phyloP scores from a whole-genome alignment of 2,329 filamentous ascomycete genomes.

The Pseudodiploospora longispora region DNA sequence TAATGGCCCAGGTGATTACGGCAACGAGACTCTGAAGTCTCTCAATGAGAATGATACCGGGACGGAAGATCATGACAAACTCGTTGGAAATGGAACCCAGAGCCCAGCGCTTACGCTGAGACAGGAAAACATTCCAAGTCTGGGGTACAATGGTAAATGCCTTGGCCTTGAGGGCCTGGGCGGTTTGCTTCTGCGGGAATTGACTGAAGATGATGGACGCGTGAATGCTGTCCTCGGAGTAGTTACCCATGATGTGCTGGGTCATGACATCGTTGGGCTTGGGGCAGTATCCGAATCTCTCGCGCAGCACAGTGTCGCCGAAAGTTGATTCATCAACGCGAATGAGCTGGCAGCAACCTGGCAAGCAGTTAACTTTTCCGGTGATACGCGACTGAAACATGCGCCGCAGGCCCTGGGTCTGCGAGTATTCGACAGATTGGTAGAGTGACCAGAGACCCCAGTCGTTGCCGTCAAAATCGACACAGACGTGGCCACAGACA shows the following conservation, averaged over 20 bases:
- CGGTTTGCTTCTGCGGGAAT: conserved; percentile 34
- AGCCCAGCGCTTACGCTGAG: conserved; percentile 41
- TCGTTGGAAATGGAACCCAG: conserved; percentile 41
- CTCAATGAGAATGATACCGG: conserved; percentile 34
- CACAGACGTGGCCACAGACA: conserved; percentile 40
- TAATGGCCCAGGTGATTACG: conserved; percentile 38
- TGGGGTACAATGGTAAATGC: conserved; percentile 40
- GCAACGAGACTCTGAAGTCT: conserved; percentile 36
- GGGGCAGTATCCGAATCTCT: conserved; percentile 40
- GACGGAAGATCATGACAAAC: conserved; percentile 38
- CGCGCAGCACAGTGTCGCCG: conserved; percentile 35
- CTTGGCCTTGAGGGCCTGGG: conserved; percentile 37
- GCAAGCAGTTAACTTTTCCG: conserved; percentile 40
- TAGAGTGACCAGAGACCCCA: conserved; percentile 39
- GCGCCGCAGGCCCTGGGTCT: conserved; percentile 37
- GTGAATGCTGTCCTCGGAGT: conserved; percentile 42
- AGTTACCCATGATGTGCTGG: conserved; percentile 39
- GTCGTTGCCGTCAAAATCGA: conserved; percentile 33
- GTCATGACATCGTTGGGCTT: conserved; percentile 41
- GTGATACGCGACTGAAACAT: conserved; percentile 42
- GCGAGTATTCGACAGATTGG: conserved; percentile 40
- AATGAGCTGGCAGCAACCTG: conserved; percentile 42
- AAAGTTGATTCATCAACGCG: conserved; percentile 41
- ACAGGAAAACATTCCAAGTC: conserved; percentile 37
- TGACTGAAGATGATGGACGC: conserved; percentile 40